Percentiles rank a stretch among this genome's conserved stretches.
Evolutionary conservation across 176 grass and related monocot species (phyloP).

Genomic region (Paspalum vaginatum): DNA sequence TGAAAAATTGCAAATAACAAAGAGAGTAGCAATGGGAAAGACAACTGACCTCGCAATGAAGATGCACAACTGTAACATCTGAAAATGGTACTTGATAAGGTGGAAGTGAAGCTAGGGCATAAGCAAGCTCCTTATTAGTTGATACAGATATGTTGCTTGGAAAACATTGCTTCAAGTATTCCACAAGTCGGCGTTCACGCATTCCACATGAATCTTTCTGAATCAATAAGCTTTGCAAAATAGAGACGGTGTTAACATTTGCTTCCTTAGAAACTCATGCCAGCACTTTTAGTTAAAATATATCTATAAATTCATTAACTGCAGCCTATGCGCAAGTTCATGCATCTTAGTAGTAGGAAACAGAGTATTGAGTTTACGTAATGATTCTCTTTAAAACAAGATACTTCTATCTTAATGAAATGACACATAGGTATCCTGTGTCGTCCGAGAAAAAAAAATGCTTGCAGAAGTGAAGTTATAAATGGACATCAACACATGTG

Average conservation of each 20-base stretch:
- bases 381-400: background rate
- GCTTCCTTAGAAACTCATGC: background rate
- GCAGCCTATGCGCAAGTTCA: background rate
- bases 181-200: slow-evolving; percentile 61
- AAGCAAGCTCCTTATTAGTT: slow-evolving; percentile 91
- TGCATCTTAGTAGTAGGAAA: slow-evolving; percentile 25
- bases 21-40: slow-evolving; percentile 23
- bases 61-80: slow-evolving; percentile 74
- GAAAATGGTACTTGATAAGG: slow-evolving; percentile 80
- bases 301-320: slow-evolving; percentile 10
- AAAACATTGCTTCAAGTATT: slow-evolving; percentile 95
- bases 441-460: background rate
- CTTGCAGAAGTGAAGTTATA: background rate
- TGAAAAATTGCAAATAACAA: slow-evolving; percentile 24
- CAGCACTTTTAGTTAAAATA: background rate
- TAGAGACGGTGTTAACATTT: slow-evolving; percentile 16
- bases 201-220: slow-evolving; percentile 63
- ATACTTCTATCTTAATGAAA: background rate
- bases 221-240: slow-evolving; percentile 52
- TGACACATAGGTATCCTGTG: too few relatives aligned
- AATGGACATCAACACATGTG: background rate
- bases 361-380: background rate
- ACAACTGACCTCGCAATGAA: slow-evolving; percentile 71
- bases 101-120: slow-evolving; percentile 81
- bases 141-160: slow-evolving; percentile 56